Evolutionary conservation across 75 land plant genomes (phyloP).

Genomic region (Pinus tabuliformis): DNA sequence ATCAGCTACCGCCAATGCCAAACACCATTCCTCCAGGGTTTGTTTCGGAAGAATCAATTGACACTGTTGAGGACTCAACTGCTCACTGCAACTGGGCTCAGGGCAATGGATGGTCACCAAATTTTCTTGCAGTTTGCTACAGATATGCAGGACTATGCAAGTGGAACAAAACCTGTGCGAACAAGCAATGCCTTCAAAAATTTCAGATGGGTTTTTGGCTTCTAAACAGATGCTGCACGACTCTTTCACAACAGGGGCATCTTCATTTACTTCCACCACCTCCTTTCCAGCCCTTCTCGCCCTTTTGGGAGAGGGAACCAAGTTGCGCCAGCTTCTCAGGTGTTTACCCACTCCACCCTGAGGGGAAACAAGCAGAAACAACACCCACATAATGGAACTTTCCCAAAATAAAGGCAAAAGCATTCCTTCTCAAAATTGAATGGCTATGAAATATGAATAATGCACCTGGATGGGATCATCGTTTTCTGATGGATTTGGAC

Average conservation of each 20-base stretch:
- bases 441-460: neutral
- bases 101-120: constrained; percentile 30
- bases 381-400: neutral
- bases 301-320: constrained; percentile 7
- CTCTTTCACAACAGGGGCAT: neutral
- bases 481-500: neutral
- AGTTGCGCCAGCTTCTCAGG: neutral
- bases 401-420: neutral
- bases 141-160: constrained; percentile 32
- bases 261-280: neutral
- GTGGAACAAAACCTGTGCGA: constrained; percentile 38
- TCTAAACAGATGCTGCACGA: constrained; percentile 48
- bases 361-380: neutral
- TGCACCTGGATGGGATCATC: neutral
- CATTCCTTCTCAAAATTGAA: neutral
- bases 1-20: constrained; percentile 28
- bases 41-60: constrained; percentile 14
- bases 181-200: constrained; percentile 20
- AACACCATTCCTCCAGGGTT: constrained; percentile 39
- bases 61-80: constrained; percentile 22
- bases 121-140: constrained; percentile 34
- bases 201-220: neutral
- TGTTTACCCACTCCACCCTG: constrained; percentile 4
- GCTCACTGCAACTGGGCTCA: constrained; percentile 20
- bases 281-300: neutral